Evolutionary conservation across 1,284 basidiomycete genomes (phyloP).

Genomic region (Austroboletus sp.): DNA sequence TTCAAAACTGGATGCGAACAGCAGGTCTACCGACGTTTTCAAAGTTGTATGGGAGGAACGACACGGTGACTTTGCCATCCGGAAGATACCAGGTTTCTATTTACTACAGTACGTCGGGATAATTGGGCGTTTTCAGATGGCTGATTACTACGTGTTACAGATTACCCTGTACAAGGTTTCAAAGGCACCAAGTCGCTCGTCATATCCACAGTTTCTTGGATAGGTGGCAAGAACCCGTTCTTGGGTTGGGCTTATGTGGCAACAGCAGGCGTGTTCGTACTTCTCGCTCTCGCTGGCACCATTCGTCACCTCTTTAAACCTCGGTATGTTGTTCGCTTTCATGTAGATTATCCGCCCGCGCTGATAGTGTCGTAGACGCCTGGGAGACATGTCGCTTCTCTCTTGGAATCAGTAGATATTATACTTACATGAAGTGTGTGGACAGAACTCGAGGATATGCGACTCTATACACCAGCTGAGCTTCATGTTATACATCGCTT

Average conservation of each 20-base stretch:
- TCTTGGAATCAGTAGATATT: constrained; percentile 69
- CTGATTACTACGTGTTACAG: constrained; percentile 38
- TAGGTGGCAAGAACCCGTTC: constrained; percentile 96
- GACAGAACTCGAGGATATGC: constrained; percentile 1
- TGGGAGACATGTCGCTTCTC: constrained; percentile 78
- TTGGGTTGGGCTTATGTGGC: constrained; percentile 95
- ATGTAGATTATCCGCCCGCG: background rate
- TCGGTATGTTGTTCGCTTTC: constrained; percentile 54
- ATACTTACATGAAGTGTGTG: background rate
- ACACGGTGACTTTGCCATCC: constrained; percentile 61
- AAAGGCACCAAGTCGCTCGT: constrained; percentile 95
- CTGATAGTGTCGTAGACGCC: constrained; percentile 42
- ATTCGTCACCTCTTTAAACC: constrained; percentile 89
- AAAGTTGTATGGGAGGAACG: constrained; percentile 91
- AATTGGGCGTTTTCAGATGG: background rate
- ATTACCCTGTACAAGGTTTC: constrained; percentile 90
- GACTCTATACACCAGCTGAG: constrained; percentile 19
- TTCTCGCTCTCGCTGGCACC: constrained; percentile 84
- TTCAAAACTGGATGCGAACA: constrained; percentile 99
- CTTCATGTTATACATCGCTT: constrained; percentile 20
- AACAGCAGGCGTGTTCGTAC: constrained; percentile 79
- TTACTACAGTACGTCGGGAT: constrained; percentile 65
- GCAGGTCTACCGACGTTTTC: constrained; percentile 95
- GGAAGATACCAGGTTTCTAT: constrained; percentile 77
- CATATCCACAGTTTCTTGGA: constrained; percentile 95